Evolutionary conservation across 2,329 filamentous ascomycete genomes (phyloP).

Genomic region (Cordyceps cicadae): DNA sequence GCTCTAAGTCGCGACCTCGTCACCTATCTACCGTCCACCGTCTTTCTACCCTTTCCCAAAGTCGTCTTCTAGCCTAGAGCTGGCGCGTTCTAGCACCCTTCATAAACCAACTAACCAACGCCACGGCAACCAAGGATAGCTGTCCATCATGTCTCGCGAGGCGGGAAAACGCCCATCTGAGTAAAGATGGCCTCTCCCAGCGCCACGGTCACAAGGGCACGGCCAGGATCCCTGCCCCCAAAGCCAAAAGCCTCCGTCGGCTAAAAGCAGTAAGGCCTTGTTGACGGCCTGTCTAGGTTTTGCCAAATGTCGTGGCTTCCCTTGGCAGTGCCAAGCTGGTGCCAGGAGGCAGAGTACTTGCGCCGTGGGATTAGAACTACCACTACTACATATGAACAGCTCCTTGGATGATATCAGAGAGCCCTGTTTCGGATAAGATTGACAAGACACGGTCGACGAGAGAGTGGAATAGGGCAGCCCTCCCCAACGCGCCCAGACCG

Average conservation of each 20-base stretch:
- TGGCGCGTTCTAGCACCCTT: background rate
- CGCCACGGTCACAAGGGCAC: background rate
- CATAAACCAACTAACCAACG: background rate
- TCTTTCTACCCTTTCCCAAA: background rate
- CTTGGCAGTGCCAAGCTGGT: no score
- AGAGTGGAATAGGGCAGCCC: no score
- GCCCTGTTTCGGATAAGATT: background rate
- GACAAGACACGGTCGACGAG: background rate
- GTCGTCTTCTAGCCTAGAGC: background rate
- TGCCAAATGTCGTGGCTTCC: no score
- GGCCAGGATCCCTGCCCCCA: background rate
- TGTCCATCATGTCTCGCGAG: background rate
- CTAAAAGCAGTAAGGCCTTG: background rate
- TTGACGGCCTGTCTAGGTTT: no score
- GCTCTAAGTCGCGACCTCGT: background rate
- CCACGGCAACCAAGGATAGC: background rate
- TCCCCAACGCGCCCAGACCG: no score
- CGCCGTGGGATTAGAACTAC: no score
- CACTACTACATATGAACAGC: no score
- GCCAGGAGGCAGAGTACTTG: no score
- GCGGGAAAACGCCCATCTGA: background rate
- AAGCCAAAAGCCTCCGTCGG: background rate
- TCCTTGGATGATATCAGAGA: no score
- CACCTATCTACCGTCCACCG: no score
- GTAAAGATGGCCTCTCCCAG: background rate